Evolutionary conservation across 2,329 filamentous ascomycete species (phyloP).

Genomic region (Aspergillus tamarii): DNA sequence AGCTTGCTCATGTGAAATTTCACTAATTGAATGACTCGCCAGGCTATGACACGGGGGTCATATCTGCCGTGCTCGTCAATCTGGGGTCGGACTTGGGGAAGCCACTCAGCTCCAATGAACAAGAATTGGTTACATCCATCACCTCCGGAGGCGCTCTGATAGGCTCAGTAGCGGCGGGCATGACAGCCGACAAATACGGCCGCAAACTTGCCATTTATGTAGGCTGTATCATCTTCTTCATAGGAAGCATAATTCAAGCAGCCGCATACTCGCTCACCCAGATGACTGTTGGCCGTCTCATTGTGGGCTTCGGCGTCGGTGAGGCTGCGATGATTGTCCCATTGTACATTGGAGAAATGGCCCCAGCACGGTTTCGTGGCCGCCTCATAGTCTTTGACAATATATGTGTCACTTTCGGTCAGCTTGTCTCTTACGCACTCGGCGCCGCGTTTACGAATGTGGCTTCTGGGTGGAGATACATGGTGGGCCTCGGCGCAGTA

Average conservation of each 20-base stretch:
- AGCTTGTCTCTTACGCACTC: slow-evolving; percentile 47
- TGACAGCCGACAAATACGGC: slow-evolving; percentile 44
- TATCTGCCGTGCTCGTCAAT: slow-evolving; percentile 48
- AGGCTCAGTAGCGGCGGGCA: slow-evolving; percentile 45
- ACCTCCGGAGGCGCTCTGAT: slow-evolving; percentile 54
- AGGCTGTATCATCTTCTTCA: slow-evolving; percentile 45
- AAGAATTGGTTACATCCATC: slow-evolving; percentile 57
- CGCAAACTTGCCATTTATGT: slow-evolving; percentile 47
- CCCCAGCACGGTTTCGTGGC: slow-evolving; percentile 54
- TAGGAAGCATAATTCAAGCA: slow-evolving; percentile 43
- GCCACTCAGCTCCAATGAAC: slow-evolving; percentile 46
- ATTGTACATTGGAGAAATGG: slow-evolving; percentile 55
- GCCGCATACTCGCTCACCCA: slow-evolving; percentile 45
- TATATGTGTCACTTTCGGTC: slow-evolving; percentile 49
- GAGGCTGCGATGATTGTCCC: slow-evolving; percentile 53
- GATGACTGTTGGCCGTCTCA: slow-evolving; percentile 50
- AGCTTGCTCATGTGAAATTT: not conserved
- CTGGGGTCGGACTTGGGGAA: slow-evolving; percentile 40
- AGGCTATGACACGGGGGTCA: slow-evolving; percentile 54
- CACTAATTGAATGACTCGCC: not conserved
- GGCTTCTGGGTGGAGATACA: slow-evolving; percentile 53
- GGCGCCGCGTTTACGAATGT: slow-evolving; percentile 48
- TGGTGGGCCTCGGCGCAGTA: slow-evolving; percentile 53
- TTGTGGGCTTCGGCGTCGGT: slow-evolving; percentile 56
- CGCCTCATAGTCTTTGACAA: slow-evolving; percentile 47